Percentiles rank a stretch among this genome's conserved stretches.
phyloP scores from a whole-genome alignment of 164 flowering plant genomes.

The Umbellularia californica region DNA sequence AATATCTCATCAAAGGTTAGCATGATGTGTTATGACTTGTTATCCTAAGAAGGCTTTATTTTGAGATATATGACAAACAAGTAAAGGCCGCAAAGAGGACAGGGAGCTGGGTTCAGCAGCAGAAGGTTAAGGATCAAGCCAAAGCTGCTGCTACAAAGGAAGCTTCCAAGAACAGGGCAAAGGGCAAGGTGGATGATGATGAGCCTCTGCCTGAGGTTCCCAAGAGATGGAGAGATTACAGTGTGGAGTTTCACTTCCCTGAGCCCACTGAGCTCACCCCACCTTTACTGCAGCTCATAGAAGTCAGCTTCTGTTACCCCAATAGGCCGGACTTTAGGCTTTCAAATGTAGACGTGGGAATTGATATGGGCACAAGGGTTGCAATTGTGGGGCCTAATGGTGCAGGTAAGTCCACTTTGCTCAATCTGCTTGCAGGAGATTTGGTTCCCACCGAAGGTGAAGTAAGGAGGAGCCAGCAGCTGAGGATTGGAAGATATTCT shows the following conservation, averaged over 20 bases:
- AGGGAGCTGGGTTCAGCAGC: constrained; percentile 61
- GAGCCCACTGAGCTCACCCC: constrained; percentile 84
- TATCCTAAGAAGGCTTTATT: no score
- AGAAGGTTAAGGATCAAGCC: constrained; percentile 73
- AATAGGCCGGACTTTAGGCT: constrained; percentile 60
- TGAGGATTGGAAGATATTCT: constrained; percentile 80
- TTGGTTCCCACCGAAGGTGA: constrained; percentile 71
- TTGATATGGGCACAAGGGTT: constrained; percentile 86
- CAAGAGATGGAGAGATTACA: constrained; percentile 67
- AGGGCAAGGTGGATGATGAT: constrained; percentile 68
- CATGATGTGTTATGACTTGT: no score
- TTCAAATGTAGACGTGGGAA: constrained; percentile 70
- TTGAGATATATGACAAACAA: constrained; percentile 54
- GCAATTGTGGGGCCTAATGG: constrained; percentile 90
- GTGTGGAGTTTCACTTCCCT: constrained; percentile 80
- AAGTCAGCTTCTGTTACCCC: constrained; percentile 75
- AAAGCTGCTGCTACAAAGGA: constrained; percentile 60
- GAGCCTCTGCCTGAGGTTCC: constrained; percentile 61
- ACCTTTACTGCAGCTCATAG: constrained; percentile 71
- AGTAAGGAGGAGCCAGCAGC: constrained; percentile 71
- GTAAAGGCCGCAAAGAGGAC: constrained; percentile 71
- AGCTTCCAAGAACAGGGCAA: constrained; percentile 56
- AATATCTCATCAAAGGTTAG: no score
- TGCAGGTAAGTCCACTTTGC: constrained; percentile 79
- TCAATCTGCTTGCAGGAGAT: constrained; percentile 84